Percentiles rank a stretch among this genome's conserved stretches.
Evolutionary conservation across 2,329 filamentous ascomycete genomes (phyloP).

Genomic region (Pseudocercospora crystallina): DNA sequence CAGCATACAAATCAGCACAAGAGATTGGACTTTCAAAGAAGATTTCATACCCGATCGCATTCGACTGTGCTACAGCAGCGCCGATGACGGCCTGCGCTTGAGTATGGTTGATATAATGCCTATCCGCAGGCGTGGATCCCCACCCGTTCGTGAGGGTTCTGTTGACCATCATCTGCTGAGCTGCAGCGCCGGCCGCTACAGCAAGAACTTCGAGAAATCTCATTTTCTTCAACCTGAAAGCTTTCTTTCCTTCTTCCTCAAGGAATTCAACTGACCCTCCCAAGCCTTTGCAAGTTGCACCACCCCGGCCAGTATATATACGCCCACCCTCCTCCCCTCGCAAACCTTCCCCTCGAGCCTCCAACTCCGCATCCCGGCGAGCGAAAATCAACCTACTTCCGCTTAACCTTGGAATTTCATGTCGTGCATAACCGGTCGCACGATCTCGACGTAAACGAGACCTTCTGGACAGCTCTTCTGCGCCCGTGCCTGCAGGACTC

Average conservation of each 20-base stretch:
- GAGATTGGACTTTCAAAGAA: background rate
- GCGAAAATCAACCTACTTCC: background rate
- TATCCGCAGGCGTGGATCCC: slow-evolving; percentile 24
- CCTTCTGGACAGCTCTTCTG: too few species aligned
- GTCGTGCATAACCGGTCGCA: too few species aligned
- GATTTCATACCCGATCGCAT: slow-evolving; percentile 7
- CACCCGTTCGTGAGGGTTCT: slow-evolving; percentile 27
- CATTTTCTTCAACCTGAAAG: background rate
- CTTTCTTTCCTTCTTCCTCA: too few species aligned
- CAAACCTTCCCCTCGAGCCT: too few species aligned
- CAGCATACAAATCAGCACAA: background rate
- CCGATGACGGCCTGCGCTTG: slow-evolving; percentile 28
- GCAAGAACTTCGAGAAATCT: background rate
- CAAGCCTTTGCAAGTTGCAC: too few species aligned
- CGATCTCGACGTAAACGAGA: too few species aligned
- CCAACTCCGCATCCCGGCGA: too few species aligned
- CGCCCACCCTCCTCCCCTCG: background rate
- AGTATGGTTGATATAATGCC: slow-evolving; percentile 27
- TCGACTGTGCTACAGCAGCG: slow-evolving; percentile 22
- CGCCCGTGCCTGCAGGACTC: too few species aligned
- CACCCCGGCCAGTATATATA: background rate
- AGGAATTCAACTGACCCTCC: too few species aligned
- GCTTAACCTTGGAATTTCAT: too few species aligned
- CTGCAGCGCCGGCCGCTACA: slow-evolving; percentile 1
- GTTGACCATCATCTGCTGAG: slow-evolving; percentile 19